Evolutionary conservation across 495 filamentous ascomycete genomes (phyloP), one percentile per base, ranked within the genome.

Genomic region (Amphirosellinia nigrospora): DNA sequence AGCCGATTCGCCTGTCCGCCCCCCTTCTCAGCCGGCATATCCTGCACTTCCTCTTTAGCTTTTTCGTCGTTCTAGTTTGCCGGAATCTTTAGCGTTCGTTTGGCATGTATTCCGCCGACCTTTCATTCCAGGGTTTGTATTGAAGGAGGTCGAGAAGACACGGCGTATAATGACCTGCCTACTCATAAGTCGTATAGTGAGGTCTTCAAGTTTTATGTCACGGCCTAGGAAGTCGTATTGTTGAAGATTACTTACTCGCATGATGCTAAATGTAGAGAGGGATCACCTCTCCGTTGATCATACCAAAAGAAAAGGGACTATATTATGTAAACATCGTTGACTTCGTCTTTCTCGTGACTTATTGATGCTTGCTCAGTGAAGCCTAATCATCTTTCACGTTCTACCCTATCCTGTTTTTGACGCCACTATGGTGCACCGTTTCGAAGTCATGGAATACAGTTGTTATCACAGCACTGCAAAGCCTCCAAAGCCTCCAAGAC

Each of bases 21-120:
- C 76, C 41, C 76, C 74, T 4, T 74, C 72, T 16, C 76, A 78
- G 38, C 76, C 76, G 28, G 76, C 74, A 32, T 78, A 78, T 39
- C 76, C 76, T 19, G 72, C 72, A 15, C 68, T 78, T 1, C 76
- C 76, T 21, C 41, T 74, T 5, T 50, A 65, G 32, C 61, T 23
- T 45, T 41, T 30, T 63, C 21, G 13, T 9, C 15, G n/a, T 30
- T 36, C 9, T 58, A 8, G 32, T 48, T 46, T 63, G 38, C 53
- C 41, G 58, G 39, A 43, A 8, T 10, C 3, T 32, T 55, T 21
- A 67, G 64, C 66, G 26, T 26, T 34, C 21, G 32, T 69, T 62
- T 26, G 10, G 10, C 26, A 30, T 61, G 43, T 60, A 1, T 6
- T 60, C 0, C 6, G 6, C 36, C 23, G 10, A 26, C 15, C 9